phyloP scores from a whole-genome alignment of 768 basidiomycete species.

The Tricholomella constricta region DNA sequence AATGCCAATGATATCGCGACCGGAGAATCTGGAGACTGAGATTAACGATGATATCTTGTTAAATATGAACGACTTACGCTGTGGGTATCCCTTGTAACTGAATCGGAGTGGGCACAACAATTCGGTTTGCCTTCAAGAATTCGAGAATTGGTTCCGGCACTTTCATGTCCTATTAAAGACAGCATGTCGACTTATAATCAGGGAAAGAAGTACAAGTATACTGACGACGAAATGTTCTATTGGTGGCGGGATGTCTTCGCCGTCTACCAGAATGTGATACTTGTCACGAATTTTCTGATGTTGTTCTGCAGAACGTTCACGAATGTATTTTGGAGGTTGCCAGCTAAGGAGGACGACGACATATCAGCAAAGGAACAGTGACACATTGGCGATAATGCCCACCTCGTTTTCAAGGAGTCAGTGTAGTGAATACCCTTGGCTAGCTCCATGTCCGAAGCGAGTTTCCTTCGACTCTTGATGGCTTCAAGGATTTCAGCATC shows the following conservation, averaged over 20 bases:
- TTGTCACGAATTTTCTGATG: constrained; percentile 81
- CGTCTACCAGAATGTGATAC: constrained; percentile 93
- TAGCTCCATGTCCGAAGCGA: constrained; percentile 90
- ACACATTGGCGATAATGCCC: constrained; percentile 8
- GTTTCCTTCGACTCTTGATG: constrained; percentile 86
- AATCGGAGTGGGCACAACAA: constrained; percentile 88
- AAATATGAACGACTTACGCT: constrained; percentile 57
- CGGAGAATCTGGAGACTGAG: constrained; percentile 68
- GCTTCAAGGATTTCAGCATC: constrained; percentile 92
- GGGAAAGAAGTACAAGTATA: constrained; percentile 11
- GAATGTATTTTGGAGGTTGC: constrained; percentile 83
- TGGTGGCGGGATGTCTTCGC: constrained; percentile 90
- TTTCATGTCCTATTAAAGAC: constrained; percentile 84
- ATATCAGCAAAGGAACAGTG: background rate
- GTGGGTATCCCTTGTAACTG: constrained; percentile 96
- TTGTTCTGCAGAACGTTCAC: constrained; percentile 67
- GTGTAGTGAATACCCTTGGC: constrained; percentile 93
- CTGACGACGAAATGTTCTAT: constrained; percentile 83
- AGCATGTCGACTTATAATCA: background rate
- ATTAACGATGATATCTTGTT: constrained; percentile 16
- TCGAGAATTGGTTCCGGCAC: constrained; percentile 86
- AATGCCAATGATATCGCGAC: constrained; percentile 97
- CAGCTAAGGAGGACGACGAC: constrained; percentile 58
- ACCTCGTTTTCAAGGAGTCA: constrained; percentile 84
- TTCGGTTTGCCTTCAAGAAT: constrained; percentile 83